Evolutionary conservation across 2,329 filamentous ascomycete species (phyloP), one percentile per base, ranked within the genome.

Genomic region (Claviceps humidiphila): DNA sequence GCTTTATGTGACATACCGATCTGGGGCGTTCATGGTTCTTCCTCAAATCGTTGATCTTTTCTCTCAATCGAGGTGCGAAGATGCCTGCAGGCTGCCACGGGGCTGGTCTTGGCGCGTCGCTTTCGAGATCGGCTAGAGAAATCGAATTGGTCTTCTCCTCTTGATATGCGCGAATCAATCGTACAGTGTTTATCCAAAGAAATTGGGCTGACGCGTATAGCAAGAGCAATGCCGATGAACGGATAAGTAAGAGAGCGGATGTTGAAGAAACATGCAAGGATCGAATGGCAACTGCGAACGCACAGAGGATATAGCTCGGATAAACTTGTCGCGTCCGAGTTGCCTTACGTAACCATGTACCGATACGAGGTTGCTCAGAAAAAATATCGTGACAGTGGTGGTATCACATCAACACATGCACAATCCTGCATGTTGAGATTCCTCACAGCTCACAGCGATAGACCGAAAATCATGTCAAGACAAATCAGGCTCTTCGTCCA

Each of bases 11-110:
- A 67, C 75, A 65, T 58, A 78, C 76, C 76, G 69, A 61, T 79
- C 76, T 17, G 76, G 76, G 13, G 76, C 76, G 68, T 79, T 79
- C 76, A 79, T 44, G 7, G 39, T 44, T 44, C n/a, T 26, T 9
- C 13, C 11, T 24, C 42, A 7, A 14, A 78, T 30, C 59, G 73
- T 56, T 20, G 26, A 43, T 42, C 22, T 16, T 49, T 34, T n/a
- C 47, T 49, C 8, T n/a, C 51, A 5, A 40, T 20, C 42, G 17
- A 16, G 14, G 13, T 16, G 41, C 39, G 39, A 34, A 34, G 40
- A 39, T 20, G n/a, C 39, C 17, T 20, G 17, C 17, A 20, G 17
- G 17, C 17, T 20, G 41, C 30, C 30, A 11, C 37, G 26, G 7
- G 24, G n/a, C 7, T 50, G n/a, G 7, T 42, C 16, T 34, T 20